These are phyloP conservation scores for Marasmius oreades DNA, from an alignment of 1,284 basidiomycete genomes.

Conservation along the genomic window DNA sequence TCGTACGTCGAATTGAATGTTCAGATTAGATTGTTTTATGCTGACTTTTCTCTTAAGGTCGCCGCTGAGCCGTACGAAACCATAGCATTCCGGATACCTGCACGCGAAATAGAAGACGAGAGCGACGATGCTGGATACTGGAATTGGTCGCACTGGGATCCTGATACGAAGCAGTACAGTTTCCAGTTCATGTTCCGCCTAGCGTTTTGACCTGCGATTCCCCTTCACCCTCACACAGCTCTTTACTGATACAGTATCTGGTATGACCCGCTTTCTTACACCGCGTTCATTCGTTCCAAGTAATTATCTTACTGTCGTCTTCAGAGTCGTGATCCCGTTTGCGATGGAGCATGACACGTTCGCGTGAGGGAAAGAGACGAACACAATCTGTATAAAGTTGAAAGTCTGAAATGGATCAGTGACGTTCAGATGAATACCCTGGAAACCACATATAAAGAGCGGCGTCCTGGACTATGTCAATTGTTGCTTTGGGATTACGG, in stretches of 20 bases:
- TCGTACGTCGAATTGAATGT: conserved; percentile 55
- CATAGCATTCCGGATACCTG: conserved; percentile 96
- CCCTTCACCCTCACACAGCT: background rate
- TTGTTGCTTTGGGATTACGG: background rate
- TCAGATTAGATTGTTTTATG: conserved; percentile 8
- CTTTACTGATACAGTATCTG: background rate
- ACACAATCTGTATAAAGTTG: conserved; percentile 48
- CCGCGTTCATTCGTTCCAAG: conserved; percentile 56
- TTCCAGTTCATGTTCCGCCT: conserved; percentile 92
- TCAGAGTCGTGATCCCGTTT: conserved; percentile 68
- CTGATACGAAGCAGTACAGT: conserved; percentile 93
- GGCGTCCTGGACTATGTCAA: conserved; percentile 42
- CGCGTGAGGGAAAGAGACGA: conserved; percentile 67
- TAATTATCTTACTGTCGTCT: conserved; percentile 56
- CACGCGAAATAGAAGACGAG: conserved; percentile 96
- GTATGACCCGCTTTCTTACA: background rate
- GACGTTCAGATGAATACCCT: conserved; percentile 30
- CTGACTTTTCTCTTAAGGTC: conserved; percentile 51
- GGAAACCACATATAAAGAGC: conserved; percentile 60
- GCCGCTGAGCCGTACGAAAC: conserved; percentile 99
- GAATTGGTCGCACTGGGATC: conserved; percentile 98
- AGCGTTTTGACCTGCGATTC: conserved; percentile 40
- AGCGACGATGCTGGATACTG: conserved; percentile 85
- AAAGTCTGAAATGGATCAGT: background rate
- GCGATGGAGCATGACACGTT: conserved; percentile 66